A percentile compares a stretch with the other conserved stretches of the same genome.
Conservation (phyloP, 225 moss, liverwort and hornwort species). For the Asterella californica region DNA sequence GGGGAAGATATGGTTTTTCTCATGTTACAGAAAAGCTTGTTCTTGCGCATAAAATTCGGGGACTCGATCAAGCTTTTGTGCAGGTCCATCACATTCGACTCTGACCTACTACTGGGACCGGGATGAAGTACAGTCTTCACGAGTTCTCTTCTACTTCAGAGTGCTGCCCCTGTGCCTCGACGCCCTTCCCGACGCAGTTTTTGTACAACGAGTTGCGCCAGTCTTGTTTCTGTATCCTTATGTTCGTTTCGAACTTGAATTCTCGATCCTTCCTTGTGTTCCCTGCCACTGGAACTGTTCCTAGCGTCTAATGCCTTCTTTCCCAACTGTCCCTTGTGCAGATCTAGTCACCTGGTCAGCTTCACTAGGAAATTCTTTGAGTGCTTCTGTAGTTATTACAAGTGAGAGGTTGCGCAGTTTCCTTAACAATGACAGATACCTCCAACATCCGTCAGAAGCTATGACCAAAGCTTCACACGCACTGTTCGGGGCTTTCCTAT, state of each 20-base stretch:
- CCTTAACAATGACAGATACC: constrained; percentile 46
- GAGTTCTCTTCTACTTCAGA: constrained; percentile 75
- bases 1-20: background rate
- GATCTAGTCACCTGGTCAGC: background rate
- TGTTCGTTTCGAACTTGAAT: background rate
- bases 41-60: constrained; percentile 17
- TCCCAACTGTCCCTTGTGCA: background rate
- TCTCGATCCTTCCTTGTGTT: background rate
- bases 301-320: background rate
- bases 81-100: constrained; percentile 61
- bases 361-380: background rate
- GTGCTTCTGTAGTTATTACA: constrained; percentile 36
- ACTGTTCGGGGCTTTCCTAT: constrained; percentile 77
- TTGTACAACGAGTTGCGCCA: constrained; percentile 64
- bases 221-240: constrained; percentile 90
- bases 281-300: background rate
- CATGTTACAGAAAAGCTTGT: background rate
- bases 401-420: background rate
- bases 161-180: constrained; percentile 67
- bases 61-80: constrained; percentile 37
- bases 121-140: constrained; percentile 82
- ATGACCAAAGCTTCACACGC: constrained; percentile 76
- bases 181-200: constrained; percentile 59
- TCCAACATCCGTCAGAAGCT: constrained; percentile 73
- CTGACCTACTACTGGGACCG: constrained; percentile 61